Evolutionary conservation across 225 moss, liverwort and hornwort species (phyloP), one percentile per base, ranked within the genome.

Genomic region (Physcomitrium patens): DNA sequence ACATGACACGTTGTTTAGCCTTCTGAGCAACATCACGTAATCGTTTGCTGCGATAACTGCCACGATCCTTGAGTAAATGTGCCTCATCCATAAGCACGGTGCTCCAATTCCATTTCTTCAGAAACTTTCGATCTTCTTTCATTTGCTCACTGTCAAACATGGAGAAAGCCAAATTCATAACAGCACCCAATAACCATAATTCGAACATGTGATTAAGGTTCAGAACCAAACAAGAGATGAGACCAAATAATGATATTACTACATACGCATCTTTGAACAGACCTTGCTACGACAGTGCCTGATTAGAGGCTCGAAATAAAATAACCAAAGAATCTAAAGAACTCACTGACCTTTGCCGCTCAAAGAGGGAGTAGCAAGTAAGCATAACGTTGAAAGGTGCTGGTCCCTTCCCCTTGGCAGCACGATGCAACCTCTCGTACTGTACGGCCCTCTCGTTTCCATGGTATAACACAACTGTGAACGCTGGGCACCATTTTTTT

Each of bases 61-160:
- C 83, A 57, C 92, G 92, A 75, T 97, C 97, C 86, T 97, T 97
- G 70, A 97, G 84, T 62, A 97, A 75, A 78, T 97, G 97, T 1
- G 94, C 97, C 74, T 97, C 94, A 74, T 97, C 97, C 97, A 97
- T 93, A 6, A 97, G 83, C 56, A 97, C 97, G 49, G 90, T 93
- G 79, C 97, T 91, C 97, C 97, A 97, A 9, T 89, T 87, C 91
- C 93, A 97, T 60, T 82, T 89, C 64, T 92, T 89, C 67, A 97
- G 63, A 83, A 97, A 94, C 76, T 83, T 84, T 9, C 97, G 89
- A 67, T 94, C 96, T 51, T 93, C 92, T 69, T 91, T 97, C 87
- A 92, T 92, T 86, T 97, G 97, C 63, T 89, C 94, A 77, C 97
- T 97, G 89, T 56, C 70, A 84, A 69, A 77, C 68, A 78, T 67